phyloP scores from a whole-genome alignment of 768 basidiomycete genomes.

The Termitomyces heimii region DNA sequence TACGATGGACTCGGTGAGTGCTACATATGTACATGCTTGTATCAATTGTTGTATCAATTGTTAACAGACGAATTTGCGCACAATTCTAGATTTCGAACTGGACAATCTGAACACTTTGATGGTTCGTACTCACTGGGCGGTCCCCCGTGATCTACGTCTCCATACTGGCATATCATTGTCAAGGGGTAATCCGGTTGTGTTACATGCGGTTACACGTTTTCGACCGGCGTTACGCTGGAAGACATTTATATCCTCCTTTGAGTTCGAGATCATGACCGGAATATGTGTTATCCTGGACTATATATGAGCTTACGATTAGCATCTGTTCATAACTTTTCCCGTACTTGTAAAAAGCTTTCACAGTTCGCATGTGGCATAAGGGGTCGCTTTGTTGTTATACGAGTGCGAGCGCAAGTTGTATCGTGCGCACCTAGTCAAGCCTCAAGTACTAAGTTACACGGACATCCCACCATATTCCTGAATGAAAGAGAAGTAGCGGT shows the following conservation, averaged over 20 bases:
- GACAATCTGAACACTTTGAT: background rate
- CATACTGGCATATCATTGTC: background rate
- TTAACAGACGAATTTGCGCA: background rate
- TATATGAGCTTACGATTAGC: background rate
- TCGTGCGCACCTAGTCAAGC: no score
- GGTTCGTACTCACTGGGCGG: background rate
- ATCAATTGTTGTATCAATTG: no score
- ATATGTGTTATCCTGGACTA: background rate
- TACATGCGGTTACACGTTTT: no score
- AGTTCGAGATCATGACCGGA: background rate
- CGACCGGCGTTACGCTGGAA: background rate
- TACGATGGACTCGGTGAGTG: background rate
- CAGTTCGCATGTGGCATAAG: background rate
- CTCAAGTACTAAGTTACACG: no score
- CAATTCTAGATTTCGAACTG: no score
- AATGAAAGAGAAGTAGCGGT: no score
- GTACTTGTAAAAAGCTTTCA: background rate
- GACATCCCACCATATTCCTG: no score
- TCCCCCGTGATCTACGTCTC: no score
- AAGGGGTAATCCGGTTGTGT: background rate
- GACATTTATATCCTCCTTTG: background rate
- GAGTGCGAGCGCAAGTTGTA: no score
- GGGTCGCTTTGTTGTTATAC: background rate
- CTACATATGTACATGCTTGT: background rate
- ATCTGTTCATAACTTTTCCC: background rate